These are phyloP conservation scores for Rubia yunnanensis DNA, from an alignment of 257 asterid genomes.

Conservation along the genomic window DNA sequence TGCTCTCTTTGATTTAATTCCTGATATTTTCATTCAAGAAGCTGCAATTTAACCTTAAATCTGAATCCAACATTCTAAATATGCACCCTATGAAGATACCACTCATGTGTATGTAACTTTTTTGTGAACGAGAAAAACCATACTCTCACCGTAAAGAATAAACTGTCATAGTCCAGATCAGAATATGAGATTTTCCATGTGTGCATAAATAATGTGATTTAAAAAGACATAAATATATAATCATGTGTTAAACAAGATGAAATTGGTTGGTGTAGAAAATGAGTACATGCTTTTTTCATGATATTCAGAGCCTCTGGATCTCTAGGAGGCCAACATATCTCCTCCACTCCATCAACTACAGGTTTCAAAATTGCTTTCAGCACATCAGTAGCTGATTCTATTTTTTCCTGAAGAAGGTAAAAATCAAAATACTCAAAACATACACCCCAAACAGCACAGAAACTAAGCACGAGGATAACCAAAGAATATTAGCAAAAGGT, in stretches of 20 bases:
- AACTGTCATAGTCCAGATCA: not conserved
- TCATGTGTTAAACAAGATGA: not conserved
- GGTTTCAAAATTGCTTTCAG: slow-evolving; percentile 74
- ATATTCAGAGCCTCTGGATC: slow-evolving; percentile 63
- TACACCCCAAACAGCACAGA: not conserved
- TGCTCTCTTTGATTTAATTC: slow-evolving; percentile 82
- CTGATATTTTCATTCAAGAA: slow-evolving; percentile 27
- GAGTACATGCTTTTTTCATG: slow-evolving; percentile 64
- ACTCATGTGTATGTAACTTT: not conserved
- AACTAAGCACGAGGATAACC: not conserved
- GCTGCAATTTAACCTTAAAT: not conserved
- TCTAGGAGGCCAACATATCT: slow-evolving; percentile 81
- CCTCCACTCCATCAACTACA: slow-evolving; percentile 60
- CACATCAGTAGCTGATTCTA: slow-evolving; percentile 84
- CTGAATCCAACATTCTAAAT: not conserved
- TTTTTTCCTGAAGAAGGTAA: slow-evolving; percentile 55
- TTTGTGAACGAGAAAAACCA: not conserved
- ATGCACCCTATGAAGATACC: not conserved
- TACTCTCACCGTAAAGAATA: not conserved
- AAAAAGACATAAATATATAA: not conserved
- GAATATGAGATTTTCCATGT: not conserved
- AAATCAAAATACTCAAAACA: not conserved
- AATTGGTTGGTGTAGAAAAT: slow-evolving; percentile 6
- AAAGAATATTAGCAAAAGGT: slow-evolving; percentile 16
- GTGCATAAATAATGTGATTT: not conserved